These are phyloP conservation scores for Fusarium domesticum DNA, from an alignment of 2,329 filamentous ascomycete genomes.

Conservation along the genomic window DNA sequence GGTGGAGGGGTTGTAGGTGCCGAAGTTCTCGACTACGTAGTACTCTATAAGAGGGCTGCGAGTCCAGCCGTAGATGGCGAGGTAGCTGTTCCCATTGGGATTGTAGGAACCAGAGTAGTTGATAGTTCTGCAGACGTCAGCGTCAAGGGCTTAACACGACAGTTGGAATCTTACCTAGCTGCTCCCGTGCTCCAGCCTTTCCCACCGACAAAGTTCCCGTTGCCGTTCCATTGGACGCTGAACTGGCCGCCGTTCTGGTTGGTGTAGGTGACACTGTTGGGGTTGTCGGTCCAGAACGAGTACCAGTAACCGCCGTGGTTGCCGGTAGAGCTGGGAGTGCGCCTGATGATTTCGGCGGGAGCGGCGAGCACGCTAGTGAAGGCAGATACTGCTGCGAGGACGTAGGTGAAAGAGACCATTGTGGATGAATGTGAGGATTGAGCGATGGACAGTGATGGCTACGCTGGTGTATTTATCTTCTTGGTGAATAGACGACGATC, in stretches of 20 bases:
- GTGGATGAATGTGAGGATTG: slow-evolving; percentile 1
- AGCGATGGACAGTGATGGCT: neutral
- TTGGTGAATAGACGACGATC: neutral
- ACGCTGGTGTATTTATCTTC: slow-evolving; percentile 12
- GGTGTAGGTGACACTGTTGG: slow-evolving; percentile 42
- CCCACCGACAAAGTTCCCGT: slow-evolving; percentile 27
- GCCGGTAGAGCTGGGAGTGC: slow-evolving; percentile 37
- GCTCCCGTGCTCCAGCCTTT: slow-evolving; percentile 27
- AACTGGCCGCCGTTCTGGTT: slow-evolving; percentile 45
- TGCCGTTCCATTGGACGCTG: slow-evolving; percentile 42
- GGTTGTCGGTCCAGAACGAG: slow-evolving; percentile 48
- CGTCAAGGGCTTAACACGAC: slow-evolving; percentile 30
- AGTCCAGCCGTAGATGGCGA: slow-evolving; percentile 41
- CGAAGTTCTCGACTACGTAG: slow-evolving; percentile 40
- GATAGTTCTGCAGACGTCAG: slow-evolving; percentile 20
- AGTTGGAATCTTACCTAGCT: slow-evolving; percentile 31
- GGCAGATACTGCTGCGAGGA: slow-evolving; percentile 19
- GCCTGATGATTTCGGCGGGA: slow-evolving; percentile 29
- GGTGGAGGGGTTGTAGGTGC: slow-evolving; percentile 32
- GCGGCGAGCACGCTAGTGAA: slow-evolving; percentile 19
- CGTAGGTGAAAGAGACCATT: slow-evolving; percentile 25
- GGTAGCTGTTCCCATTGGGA: slow-evolving; percentile 38
- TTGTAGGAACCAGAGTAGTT: slow-evolving; percentile 32
- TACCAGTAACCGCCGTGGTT: slow-evolving; percentile 43
- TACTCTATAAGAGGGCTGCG: slow-evolving; percentile 38